Percentiles rank a stretch among this genome's conserved stretches.
phyloP scores from a whole-genome alignment of 768 basidiomycete genomes.

The Collybia sordida region DNA sequence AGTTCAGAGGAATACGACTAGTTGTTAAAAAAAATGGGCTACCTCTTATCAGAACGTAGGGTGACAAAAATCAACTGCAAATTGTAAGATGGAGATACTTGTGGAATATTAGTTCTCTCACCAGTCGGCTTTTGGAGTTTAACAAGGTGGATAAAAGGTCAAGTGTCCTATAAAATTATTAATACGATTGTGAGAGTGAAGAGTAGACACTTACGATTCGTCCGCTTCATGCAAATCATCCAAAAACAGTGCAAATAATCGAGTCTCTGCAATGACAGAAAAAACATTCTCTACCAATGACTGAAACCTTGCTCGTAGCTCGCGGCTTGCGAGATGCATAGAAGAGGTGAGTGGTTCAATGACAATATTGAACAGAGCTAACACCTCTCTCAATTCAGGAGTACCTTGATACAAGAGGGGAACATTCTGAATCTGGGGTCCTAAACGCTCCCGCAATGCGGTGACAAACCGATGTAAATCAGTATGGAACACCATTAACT shows the following conservation, averaged over 20 bases:
- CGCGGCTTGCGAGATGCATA: conserved; percentile 55
- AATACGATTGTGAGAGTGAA: not conserved
- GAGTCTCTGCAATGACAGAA: conserved; percentile 64
- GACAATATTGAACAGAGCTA: conserved; percentile 52
- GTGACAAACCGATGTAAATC: conserved; percentile 68
- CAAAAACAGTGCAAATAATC: conserved; percentile 68
- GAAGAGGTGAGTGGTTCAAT: conserved; percentile 41
- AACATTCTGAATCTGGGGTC: conserved; percentile 68
- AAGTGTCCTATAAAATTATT: conserved; percentile 45
- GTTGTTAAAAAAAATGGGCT: conserved; percentile 15
- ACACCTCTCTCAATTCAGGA: conserved; percentile 65
- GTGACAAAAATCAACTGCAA: conserved; percentile 64
- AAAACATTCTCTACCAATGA: conserved; percentile 71
- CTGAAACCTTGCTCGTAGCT: conserved; percentile 70
- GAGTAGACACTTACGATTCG: conserved; percentile 45
- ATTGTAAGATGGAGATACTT: conserved; percentile 6
- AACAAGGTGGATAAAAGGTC: conserved; percentile 65
- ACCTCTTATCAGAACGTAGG: conserved; percentile 56
- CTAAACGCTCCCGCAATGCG: conserved; percentile 56
- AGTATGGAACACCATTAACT: conserved; percentile 72
- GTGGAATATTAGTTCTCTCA: conserved; percentile 20
- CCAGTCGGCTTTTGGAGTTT: conserved; percentile 67
- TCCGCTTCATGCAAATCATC: conserved; percentile 78
- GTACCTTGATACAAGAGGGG: conserved; percentile 71
- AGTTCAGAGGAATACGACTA: not conserved